These are phyloP conservation scores for Westerdykella ornata DNA, from an alignment of 2,329 filamentous ascomycete genomes.

Conservation along the genomic window DNA sequence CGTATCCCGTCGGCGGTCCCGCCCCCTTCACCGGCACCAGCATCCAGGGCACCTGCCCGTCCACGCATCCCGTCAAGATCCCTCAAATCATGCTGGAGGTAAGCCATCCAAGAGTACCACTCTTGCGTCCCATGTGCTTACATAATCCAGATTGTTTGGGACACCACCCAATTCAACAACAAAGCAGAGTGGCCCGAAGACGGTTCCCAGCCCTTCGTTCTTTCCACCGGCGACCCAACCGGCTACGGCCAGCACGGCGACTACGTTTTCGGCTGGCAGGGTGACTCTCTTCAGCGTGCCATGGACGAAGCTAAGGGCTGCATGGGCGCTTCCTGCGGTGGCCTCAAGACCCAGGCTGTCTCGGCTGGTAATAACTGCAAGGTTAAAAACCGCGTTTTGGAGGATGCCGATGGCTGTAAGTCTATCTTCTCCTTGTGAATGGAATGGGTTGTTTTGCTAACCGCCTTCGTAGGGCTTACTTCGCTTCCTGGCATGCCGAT, in stretches of 20 bases:
- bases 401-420: constrained; percentile 20
- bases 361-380: constrained; percentile 16
- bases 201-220: constrained; percentile 20
- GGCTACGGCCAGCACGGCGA: constrained; percentile 15
- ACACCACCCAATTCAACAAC: constrained; percentile 36
- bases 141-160: constrained; percentile 35
- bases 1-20: constrained; percentile 36
- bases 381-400: constrained; percentile 19
- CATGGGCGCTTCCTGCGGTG: constrained; percentile 24
- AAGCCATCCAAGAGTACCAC: background rate
- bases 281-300: constrained; percentile 23
- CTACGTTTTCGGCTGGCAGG: constrained; percentile 30
- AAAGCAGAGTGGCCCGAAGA: constrained; percentile 28
- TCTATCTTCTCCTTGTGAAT: background rate
- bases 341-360: constrained; percentile 20
- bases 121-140: background rate
- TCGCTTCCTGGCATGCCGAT: constrained; percentile 1
- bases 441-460: background rate
- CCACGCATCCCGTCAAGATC: constrained; percentile 41
- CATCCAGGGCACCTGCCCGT: constrained; percentile 35
- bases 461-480: background rate
- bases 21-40: constrained; percentile 18
- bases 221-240: constrained; percentile 18
- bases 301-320: constrained; percentile 27
- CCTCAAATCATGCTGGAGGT: constrained; percentile 45